Percentiles rank a stretch among this genome's conserved stretches.
Conservation (phyloP, 176 grass and related monocot species). For the Juncus inflexus region DNA sequence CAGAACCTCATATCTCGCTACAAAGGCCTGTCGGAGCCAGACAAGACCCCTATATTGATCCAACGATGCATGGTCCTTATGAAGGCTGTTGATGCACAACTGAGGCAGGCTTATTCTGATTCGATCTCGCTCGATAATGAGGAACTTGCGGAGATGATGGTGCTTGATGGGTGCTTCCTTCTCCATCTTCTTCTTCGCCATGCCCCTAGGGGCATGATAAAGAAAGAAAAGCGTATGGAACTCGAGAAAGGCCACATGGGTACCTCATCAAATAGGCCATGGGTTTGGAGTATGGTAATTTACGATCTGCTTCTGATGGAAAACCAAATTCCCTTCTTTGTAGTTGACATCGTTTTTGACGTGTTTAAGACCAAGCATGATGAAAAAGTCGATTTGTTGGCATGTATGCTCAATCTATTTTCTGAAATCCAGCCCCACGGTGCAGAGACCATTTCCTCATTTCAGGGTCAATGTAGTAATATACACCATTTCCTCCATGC, state of each 20-base stretch:
- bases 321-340: constrained; percentile 35
- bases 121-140: constrained; percentile 31
- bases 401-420: constrained; percentile 27
- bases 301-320: constrained; percentile 29
- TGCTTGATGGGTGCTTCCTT: constrained; percentile 32
- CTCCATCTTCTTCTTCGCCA: constrained; percentile 25
- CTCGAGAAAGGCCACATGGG: constrained; percentile 14
- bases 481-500: constrained; percentile 25
- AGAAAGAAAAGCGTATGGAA: constrained; percentile 16
- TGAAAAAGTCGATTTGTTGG: constrained; percentile 20
- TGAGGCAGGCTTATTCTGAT: constrained; percentile 28
- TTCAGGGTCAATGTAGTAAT: background rate
- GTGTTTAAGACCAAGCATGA: constrained; percentile 17
- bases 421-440: constrained; percentile 23
- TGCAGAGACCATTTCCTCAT: constrained; percentile 2
- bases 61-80: constrained; percentile 20
- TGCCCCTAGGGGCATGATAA: constrained; percentile 15
- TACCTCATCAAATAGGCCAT: constrained; percentile 16
- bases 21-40: constrained; percentile 16
- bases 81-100: constrained; percentile 28
- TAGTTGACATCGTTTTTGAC: constrained; percentile 11
- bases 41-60: constrained; percentile 14
- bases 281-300: constrained; percentile 30
- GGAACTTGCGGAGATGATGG: constrained; percentile 32
- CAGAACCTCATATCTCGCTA: constrained; percentile 28